Base-by-base conservation (phyloP, 2,329 filamentous ascomycete species). In the Lasiodiplodia hormozganensis region DNA sequence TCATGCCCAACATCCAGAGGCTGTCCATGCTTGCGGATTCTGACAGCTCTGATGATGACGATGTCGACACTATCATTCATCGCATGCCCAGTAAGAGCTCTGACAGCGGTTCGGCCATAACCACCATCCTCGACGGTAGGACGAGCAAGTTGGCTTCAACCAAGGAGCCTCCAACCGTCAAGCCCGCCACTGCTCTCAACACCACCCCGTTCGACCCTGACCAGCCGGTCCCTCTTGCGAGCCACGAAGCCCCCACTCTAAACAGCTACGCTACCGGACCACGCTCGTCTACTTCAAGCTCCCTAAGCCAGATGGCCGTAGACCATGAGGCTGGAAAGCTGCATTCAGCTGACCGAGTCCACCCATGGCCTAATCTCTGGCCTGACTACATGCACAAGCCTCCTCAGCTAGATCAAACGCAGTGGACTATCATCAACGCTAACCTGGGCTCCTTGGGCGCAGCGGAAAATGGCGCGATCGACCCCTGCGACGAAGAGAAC, bases 291-390 rank as follows among this genome's bases (percentile, higher is more conserved):
- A 21, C 2, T 23, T 36, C 21, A 28, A 12, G 12, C 12, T 57
- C 18, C 36, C 7, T 16, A 8, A 25, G 2, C 18, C 4, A 6
- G 36, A 25, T 23, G 36, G 7, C 23, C 14, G 21, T 10, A 23
- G 21, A n/a, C 3, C 12, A 38, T 11, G 18, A 34, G 11, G n/a
- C 14, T 60, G 47, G 21, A 25, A 7, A 28, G n/a, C 28, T 34
- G 8, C 25, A 57, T 10, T 31, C 43, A 7, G 16, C 16, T 1
- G 43, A 60, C 8, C 43, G 58, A 2, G 43, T 67, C 3, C 54
- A 67, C 5, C 65, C 65, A 3, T 67, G 65, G 65, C 65, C 65
- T 5, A n/a, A 67, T 7, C 34, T 67, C 18, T 67, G 65, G 65
- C 3, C 25, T 18, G 25, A 36, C 1, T 49, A 51, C 40, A 5